Percentiles rank a stretch among this genome's conserved stretches.
These are phyloP conservation scores for Bjerkandera adusta DNA, from an alignment of 1,284 basidiomycete species.

Conservation along the genomic window DNA sequence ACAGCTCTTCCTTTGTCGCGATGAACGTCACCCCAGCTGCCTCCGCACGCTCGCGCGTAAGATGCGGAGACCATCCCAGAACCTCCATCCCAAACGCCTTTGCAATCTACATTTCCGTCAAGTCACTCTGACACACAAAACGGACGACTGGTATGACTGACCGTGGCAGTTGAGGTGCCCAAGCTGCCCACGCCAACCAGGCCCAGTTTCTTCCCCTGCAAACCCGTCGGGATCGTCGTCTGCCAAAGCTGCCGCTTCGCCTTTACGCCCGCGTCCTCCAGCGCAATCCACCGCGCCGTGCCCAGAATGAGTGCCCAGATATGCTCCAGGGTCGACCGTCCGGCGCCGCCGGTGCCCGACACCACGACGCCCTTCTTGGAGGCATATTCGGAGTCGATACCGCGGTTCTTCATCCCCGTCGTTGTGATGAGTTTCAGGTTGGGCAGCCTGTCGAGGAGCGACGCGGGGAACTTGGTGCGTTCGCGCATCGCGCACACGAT, in stretches of 20 bases:
- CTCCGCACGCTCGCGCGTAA: constrained; percentile 55
- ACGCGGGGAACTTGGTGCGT: constrained; percentile 53
- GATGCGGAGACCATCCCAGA: constrained; percentile 61
- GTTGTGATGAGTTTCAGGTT: constrained; percentile 59
- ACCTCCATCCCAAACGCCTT: constrained; percentile 59
- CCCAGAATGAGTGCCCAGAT: constrained; percentile 68
- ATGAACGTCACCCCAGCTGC: constrained; percentile 48
- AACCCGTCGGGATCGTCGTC: constrained; percentile 46
- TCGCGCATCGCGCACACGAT: constrained; percentile 71
- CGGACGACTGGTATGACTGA: constrained; percentile 23
- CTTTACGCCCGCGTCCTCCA: constrained; percentile 52
- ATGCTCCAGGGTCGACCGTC: constrained; percentile 53
- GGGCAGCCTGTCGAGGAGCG: constrained; percentile 52
- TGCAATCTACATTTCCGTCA: constrained; percentile 41
- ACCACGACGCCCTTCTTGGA: constrained; percentile 51
- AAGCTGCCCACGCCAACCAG: constrained; percentile 58
- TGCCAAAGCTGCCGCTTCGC: constrained; percentile 53
- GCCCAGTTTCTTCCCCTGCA: constrained; percentile 55
- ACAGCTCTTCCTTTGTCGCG: constrained; percentile 49
- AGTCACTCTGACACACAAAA: constrained; percentile 5
- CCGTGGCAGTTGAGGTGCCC: constrained; percentile 46
- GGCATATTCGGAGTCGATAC: constrained; percentile 49
- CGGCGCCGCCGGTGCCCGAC: constrained; percentile 47
- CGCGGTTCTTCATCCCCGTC: constrained; percentile 50
- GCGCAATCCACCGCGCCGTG: constrained; percentile 47